These are phyloP conservation scores for Ustilago sp. DNA, from an alignment of 1,284 basidiomycete genomes.

Conservation along the genomic window DNA sequence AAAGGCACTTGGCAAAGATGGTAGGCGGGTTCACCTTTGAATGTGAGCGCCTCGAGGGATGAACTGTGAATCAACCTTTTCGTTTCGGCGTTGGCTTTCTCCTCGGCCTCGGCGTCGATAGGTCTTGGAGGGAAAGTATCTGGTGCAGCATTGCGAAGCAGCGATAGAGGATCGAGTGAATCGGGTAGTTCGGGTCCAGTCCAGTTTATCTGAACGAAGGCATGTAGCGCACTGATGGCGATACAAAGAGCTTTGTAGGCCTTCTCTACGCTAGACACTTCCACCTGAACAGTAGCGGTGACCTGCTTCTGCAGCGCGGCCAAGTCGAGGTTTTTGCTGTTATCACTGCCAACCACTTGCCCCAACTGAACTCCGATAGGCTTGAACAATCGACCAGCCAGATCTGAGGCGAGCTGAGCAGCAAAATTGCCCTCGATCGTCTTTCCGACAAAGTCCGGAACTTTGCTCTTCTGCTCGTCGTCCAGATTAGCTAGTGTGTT, in stretches of 20 bases:
- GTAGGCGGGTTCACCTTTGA: constrained; percentile 93
- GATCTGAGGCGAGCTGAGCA: constrained; percentile 58
- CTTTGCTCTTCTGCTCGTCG: constrained; percentile 9
- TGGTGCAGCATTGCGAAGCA: constrained; percentile 70
- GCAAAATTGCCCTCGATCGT: constrained; percentile 70
- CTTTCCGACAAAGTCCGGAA: constrained; percentile 53
- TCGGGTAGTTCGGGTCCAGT: constrained; percentile 86
- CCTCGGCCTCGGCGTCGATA: constrained; percentile 71
- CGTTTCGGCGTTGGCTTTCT: constrained; percentile 39
- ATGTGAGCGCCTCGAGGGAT: constrained; percentile 82
- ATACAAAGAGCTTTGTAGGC: constrained; percentile 72
- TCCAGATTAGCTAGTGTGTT: constrained; percentile 36
- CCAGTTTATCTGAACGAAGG: constrained; percentile 95
- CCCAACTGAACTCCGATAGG: constrained; percentile 35
- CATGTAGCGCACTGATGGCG: constrained; percentile 84
- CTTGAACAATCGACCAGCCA: constrained; percentile 60
- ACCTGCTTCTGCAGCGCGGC: constrained; percentile 27
- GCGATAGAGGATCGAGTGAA: constrained; percentile 34
- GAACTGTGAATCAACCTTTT: constrained; percentile 73
- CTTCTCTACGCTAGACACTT: constrained; percentile 10
- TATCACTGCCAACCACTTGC: constrained; percentile 32
- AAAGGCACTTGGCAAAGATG: constrained; percentile 82
- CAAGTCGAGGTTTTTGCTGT: constrained; percentile 20
- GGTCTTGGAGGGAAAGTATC: constrained; percentile 72
- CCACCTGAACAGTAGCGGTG: constrained; percentile 9